A percentile compares a stretch with the other conserved stretches of the same genome.
phyloP scores from a whole-genome alignment of 108 stramenopile genomes.

The Cylindrotheca fusiformis region DNA sequence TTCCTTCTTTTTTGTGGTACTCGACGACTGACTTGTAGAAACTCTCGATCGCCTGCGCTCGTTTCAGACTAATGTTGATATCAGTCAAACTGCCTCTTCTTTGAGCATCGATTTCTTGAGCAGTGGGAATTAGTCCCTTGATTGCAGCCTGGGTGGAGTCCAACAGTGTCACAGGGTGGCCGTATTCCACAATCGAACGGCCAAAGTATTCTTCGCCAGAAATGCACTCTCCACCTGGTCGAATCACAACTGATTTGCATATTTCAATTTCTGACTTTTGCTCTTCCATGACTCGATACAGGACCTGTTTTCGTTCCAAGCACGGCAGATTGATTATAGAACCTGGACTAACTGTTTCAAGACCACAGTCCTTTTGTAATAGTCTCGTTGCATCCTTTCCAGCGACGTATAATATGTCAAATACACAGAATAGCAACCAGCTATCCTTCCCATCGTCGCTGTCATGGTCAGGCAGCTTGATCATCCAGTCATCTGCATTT shows the following conservation, averaged over 20 bases:
- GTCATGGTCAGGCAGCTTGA: conserved; percentile 3
- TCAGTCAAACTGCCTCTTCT: conserved; percentile 20
- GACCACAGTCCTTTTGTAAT: conserved; percentile 21
- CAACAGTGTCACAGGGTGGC: conserved; percentile 32
- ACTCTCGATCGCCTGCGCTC: conserved; percentile 55
- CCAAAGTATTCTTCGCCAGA: conserved; percentile 58
- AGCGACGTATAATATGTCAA: conserved; percentile 70
- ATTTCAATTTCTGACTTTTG: conserved; percentile 65
- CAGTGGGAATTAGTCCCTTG: conserved; percentile 17
- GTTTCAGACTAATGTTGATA: conserved; percentile 52
- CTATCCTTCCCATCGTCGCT: conserved; percentile 32
- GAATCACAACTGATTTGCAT: conserved; percentile 58
- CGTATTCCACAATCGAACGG: conserved; percentile 16
- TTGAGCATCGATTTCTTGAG: conserved; percentile 23
- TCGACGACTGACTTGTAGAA: conserved; percentile 69
- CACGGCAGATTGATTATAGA: conserved; percentile 64
- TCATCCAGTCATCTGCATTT: conserved; percentile 15
- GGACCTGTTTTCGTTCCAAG: conserved; percentile 60
- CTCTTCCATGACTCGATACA: conserved; percentile 57
- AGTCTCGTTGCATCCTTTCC: conserved; percentile 63
- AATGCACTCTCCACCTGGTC: conserved; percentile 64
- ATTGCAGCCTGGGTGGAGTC: conserved; percentile 56
- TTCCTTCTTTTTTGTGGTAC: conserved; percentile 61
- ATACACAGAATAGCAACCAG: conserved; percentile 70
- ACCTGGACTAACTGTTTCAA: conserved; percentile 32